Conservation (phyloP, 2,329 filamentous ascomycete genomes). For the Moelleriella libera region DNA sequence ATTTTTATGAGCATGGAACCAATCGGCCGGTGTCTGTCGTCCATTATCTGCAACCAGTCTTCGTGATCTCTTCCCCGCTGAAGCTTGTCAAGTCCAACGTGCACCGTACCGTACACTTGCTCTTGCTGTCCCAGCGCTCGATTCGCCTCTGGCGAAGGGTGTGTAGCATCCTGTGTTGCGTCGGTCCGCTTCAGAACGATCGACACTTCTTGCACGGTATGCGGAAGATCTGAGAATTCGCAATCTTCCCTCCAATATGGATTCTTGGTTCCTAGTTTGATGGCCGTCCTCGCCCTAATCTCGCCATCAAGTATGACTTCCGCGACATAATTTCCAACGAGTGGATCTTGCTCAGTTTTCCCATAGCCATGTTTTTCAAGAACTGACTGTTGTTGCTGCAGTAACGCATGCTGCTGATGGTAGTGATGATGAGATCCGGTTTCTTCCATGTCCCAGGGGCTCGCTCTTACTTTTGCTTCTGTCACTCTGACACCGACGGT, state of each 20-base stretch:
- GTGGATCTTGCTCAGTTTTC: conserved; percentile 23
- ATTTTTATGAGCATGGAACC: conserved; percentile 78
- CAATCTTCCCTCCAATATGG: conserved; percentile 77
- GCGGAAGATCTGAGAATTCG: conserved; percentile 61
- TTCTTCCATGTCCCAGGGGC: conserved; percentile 7
- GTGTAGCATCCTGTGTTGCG: conserved; percentile 9
- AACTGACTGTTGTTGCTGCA: not conserved
- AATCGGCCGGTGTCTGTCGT: conserved; percentile 60
- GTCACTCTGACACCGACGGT: conserved; percentile 43
- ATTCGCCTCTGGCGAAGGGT: not conserved
- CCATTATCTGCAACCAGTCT: conserved; percentile 74
- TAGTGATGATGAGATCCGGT: not conserved
- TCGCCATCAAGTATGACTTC: conserved; percentile 72
- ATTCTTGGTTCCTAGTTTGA: conserved; percentile 54
- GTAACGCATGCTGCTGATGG: not conserved
- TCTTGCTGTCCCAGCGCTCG: conserved; percentile 19
- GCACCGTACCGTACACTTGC: conserved; percentile 55
- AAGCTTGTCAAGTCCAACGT: conserved; percentile 66
- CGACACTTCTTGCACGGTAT: conserved; percentile 53
- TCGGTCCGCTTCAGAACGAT: conserved; percentile 57
- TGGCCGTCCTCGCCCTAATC: conserved; percentile 60
- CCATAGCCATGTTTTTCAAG: not conserved
- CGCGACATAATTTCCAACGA: conserved; percentile 58
- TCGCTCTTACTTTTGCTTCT: conserved; percentile 44
- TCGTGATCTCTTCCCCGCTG: conserved; percentile 68